Evolutionary conservation across 202 grass and related monocot species (phyloP).

Genomic region (Musa balbisiana): DNA sequence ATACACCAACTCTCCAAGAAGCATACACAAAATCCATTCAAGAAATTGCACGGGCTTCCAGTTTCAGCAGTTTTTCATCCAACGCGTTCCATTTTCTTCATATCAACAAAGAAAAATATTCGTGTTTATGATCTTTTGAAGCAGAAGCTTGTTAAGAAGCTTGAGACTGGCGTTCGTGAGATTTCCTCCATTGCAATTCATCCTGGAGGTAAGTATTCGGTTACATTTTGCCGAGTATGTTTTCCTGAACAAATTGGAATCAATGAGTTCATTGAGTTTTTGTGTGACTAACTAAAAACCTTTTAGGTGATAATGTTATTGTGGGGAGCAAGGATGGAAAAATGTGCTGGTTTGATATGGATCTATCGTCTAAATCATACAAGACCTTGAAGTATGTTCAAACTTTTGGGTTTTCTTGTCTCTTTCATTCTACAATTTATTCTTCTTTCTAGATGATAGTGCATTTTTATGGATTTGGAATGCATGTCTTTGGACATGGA

Average conservation of each 20-base stretch:
- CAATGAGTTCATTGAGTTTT: not conserved
- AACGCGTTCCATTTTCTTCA: conserved; percentile 76
- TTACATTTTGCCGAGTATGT: not conserved
- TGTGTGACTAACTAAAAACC: not conserved
- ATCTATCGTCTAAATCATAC: conserved; percentile 76
- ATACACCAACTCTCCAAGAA: conserved; percentile 93
- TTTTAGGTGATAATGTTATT: conserved; percentile 82
- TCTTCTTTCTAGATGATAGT: not conserved
- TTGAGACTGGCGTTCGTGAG: conserved; percentile 80
- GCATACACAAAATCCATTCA: conserved; percentile 72
- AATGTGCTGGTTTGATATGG: conserved; percentile 96
- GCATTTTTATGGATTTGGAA: not conserved
- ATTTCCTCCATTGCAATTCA: conserved; percentile 89
- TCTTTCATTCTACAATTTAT: not conserved
- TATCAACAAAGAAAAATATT: conserved; percentile 94
- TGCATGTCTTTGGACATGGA: too few species aligned
- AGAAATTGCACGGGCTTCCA: conserved; percentile 81
- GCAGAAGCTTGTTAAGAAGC: conserved; percentile 64
- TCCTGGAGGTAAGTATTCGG: conserved; percentile 58
- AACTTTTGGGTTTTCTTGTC: conserved; percentile 13
- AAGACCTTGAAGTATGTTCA: conserved; percentile 68
- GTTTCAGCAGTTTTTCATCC: conserved; percentile 83
- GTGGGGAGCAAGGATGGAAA: conserved; percentile 97
- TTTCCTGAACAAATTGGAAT: not conserved
- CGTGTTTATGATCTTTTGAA: conserved; percentile 94